These are phyloP conservation scores for Juglanconis sp. DNA, from an alignment of 2,329 filamentous ascomycete genomes.

Conservation along the genomic window DNA sequence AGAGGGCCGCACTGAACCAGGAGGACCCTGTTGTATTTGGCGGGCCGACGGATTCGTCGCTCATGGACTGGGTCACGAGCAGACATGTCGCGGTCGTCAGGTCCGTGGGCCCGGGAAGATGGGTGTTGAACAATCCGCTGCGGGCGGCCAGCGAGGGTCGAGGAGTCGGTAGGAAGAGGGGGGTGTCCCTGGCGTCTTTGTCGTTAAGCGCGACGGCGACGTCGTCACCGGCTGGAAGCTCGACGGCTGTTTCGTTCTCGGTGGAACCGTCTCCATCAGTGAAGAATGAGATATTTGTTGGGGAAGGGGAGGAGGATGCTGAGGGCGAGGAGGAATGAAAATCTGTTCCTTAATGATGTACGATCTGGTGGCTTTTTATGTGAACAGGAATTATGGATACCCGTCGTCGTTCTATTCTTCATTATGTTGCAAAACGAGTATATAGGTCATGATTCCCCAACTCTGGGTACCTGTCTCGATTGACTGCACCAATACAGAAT, in stretches of 20 bases:
- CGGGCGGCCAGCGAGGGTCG: slow-evolving; percentile 11
- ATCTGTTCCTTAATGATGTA: background rate
- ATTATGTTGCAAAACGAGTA: background rate
- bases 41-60: slow-evolving; percentile 32
- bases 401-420: background rate
- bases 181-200: background rate
- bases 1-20: slow-evolving; percentile 42
- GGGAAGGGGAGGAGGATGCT: slow-evolving; percentile 19
- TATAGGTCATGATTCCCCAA: too few relatives aligned
- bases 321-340: slow-evolving; percentile 19
- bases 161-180: slow-evolving; percentile 8
- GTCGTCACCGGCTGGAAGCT: background rate
- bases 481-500: too few relatives aligned
- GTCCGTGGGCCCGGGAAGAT: slow-evolving; percentile 22
- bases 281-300: slow-evolving; percentile 15
- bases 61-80: slow-evolving; percentile 39
- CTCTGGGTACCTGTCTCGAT: too few relatives aligned
- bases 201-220: background rate
- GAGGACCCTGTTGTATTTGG: slow-evolving; percentile 37
- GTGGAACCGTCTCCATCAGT: background rate
- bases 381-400: background rate
- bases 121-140: slow-evolving; percentile 33
- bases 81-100: slow-evolving; percentile 36
- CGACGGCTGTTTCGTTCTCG: background rate
- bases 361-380: background rate